phyloP scores from a whole-genome alignment of 2,329 filamentous ascomycete genomes.

The Trichoderma sp. region DNA sequence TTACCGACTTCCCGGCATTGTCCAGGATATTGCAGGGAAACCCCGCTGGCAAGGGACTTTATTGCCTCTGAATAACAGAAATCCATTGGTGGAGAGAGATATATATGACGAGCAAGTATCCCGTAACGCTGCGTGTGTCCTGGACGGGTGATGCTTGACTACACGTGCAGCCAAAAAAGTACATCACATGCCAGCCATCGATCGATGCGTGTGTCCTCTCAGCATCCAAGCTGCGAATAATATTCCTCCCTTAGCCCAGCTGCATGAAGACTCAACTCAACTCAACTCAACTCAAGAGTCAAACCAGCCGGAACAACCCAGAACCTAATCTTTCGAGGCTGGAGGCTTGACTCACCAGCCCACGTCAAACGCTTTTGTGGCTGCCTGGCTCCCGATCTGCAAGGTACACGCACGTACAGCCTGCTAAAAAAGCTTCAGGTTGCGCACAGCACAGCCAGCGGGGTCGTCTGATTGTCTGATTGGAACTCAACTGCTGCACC shows the following conservation, averaged over 20 bases:
- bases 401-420: background rate
- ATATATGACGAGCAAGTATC: background rate
- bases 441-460: background rate
- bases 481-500: background rate
- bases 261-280: background rate
- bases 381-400: constrained; percentile 7
- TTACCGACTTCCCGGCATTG: background rate
- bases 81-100: background rate
- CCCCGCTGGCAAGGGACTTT: background rate
- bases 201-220: background rate
- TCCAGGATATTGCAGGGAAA: background rate
- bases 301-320: background rate
- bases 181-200: background rate
- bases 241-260: background rate
- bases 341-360: background rate
- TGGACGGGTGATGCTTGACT: background rate
- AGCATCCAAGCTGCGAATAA: background rate
- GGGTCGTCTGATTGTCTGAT: background rate
- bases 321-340: background rate
- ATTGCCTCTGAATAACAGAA: background rate
- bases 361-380: background rate
- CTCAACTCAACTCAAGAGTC: background rate
- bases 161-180: background rate
- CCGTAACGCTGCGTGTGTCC: background rate
- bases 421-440: background rate